phyloP scores from a whole-genome alignment of 345 rosid genomes.

The Salix udensis region DNA sequence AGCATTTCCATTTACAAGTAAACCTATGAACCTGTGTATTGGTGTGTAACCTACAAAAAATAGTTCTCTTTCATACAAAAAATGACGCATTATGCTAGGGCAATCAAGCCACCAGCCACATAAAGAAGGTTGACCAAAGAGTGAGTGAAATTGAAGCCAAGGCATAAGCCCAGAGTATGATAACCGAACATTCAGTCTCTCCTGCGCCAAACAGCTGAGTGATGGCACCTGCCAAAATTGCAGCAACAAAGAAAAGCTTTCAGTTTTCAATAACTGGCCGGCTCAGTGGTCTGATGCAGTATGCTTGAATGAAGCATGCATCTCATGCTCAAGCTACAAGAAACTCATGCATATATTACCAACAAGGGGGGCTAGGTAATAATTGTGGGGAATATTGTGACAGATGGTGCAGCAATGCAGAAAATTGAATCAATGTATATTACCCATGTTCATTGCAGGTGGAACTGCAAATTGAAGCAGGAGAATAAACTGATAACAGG shows the following conservation, averaged over 20 bases:
- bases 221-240: slow-evolving; percentile 46
- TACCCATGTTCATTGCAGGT: slow-evolving; percentile 58
- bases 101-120: slow-evolving; percentile 55
- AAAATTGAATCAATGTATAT: neutral
- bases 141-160: slow-evolving; percentile 61
- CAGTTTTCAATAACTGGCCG: too few species aligned
- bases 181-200: slow-evolving; percentile 63
- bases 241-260: neutral
- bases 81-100: neutral
- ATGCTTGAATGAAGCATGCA: too few species aligned
- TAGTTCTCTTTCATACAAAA: too few species aligned
- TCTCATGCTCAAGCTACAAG: too few species aligned
- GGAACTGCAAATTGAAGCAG: slow-evolving; percentile 68
- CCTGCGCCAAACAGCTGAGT: slow-evolving; percentile 63
- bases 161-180: slow-evolving; percentile 61
- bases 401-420: neutral
- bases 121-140: slow-evolving; percentile 60
- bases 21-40: too few species aligned
- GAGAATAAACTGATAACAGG: slow-evolving; percentile 56
- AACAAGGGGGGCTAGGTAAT: too few species aligned
- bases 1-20: too few species aligned
- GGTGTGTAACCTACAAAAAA: too few species aligned
- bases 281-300: too few species aligned
- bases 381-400: too few species aligned
- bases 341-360: too few species aligned